Evolutionary conservation across 768 basidiomycete species (phyloP).

Genomic region (Auricularia sp.): DNA sequence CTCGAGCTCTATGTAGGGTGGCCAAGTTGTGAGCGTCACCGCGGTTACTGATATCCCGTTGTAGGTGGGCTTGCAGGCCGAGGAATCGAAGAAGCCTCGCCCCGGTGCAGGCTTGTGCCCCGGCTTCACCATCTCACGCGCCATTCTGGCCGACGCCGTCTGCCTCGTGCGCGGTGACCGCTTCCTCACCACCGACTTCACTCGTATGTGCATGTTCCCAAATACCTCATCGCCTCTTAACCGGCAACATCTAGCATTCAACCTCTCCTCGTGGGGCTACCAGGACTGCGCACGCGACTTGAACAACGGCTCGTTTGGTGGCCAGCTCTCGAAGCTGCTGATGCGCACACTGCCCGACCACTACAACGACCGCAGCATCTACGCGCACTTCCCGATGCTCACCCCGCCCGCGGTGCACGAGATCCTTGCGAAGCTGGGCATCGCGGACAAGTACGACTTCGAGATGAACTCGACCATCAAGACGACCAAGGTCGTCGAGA

Average conservation of each 20-base stretch:
- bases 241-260: constrained; percentile 30
- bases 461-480: constrained; percentile 33
- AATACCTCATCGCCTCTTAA: not conserved
- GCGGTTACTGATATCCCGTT: too few relatives aligned
- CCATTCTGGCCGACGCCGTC: constrained; percentile 79
- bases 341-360: constrained; percentile 64
- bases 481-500: constrained; percentile 16
- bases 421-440: constrained; percentile 46
- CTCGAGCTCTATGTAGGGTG: constrained; percentile 42
- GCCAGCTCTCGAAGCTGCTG: constrained; percentile 31
- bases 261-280: constrained; percentile 78
- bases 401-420: constrained; percentile 60
- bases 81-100: constrained; percentile 51
- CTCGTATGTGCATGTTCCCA: constrained; percentile 23
- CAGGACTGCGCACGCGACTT: constrained; percentile 71
- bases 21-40: too few relatives aligned
- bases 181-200: constrained; percentile 73
- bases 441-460: constrained; percentile 45
- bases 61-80: constrained; percentile 38
- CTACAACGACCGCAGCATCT: constrained; percentile 58
- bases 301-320: constrained; percentile 50
- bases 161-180: constrained; percentile 80
- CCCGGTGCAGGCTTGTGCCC: constrained; percentile 81
- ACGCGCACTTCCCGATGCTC: constrained; percentile 86
- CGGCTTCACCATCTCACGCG: constrained; percentile 78